Conservation (phyloP, 2,329 filamentous ascomycete genomes). For the Boeremia lycopersici region DNA sequence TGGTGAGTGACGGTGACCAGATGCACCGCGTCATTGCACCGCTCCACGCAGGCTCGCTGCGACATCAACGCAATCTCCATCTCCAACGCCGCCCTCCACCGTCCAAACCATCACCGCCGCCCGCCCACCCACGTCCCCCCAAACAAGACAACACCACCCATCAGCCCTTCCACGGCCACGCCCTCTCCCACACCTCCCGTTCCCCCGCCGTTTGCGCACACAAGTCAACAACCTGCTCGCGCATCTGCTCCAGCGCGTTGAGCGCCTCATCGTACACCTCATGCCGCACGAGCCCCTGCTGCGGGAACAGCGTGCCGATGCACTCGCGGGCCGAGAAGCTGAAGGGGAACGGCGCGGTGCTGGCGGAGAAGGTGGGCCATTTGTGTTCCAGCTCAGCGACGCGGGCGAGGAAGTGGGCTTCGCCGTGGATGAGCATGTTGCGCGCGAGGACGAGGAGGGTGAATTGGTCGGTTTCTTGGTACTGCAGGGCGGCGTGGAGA, state of each 20-base stretch:
- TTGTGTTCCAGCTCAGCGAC: slow-evolving; percentile 34
- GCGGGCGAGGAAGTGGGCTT: slow-evolving; percentile 35
- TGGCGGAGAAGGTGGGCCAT: slow-evolving; percentile 31
- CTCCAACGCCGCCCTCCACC: no score
- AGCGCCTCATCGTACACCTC: slow-evolving; percentile 34
- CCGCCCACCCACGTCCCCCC: no score
- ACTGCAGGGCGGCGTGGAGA: slow-evolving; percentile 41
- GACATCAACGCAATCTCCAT: no score
- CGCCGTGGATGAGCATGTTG: slow-evolving; percentile 45
- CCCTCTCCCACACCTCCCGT: slow-evolving; percentile 25
- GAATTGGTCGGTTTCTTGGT: slow-evolving; percentile 36
- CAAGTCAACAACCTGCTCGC: slow-evolving; percentile 29
- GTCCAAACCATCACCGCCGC: no score
- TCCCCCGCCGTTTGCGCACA: slow-evolving; percentile 29
- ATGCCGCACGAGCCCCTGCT: slow-evolving; percentile 29
- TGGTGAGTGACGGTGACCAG: no score
- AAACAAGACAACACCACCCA: no score
- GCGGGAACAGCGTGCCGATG: slow-evolving; percentile 34
- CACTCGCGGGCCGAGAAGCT: slow-evolving; percentile 28
- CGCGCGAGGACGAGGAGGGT: slow-evolving; percentile 39
- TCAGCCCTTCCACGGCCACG: not conserved
- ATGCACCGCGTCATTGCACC: no score
- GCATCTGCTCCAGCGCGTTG: slow-evolving; percentile 33
- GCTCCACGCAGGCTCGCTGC: no score
- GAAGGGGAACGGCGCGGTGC: slow-evolving; percentile 24